Conservation (phyloP, 306 rosid species). For the Medicago truncatula region MtrunA17r5.0-ANR NC_053044.1:21765001-21765500, state of each 20-base stretch:
- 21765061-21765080: neutral
- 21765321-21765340: too few species aligned
- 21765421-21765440: too few species aligned
- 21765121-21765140: neutral
- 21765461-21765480: too few species aligned
- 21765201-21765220: neutral
- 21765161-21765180: neutral
- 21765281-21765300: too few species aligned
- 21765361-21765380: too few species aligned
- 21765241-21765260: too few species aligned
- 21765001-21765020: neutral
- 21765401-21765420: too few species aligned
- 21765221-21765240: too few species aligned
- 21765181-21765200: neutral
- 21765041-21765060: neutral
- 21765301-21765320: too few species aligned
- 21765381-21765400: too few species aligned
- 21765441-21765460: too few species aligned
- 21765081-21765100: neutral
- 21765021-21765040: neutral
- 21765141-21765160: neutral
- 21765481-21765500: neutral
- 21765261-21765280: neutral
- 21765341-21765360: too few species aligned
- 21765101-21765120: neutral